phyloP scores from a whole-genome alignment of 2,329 filamentous ascomycete genomes.

The Lasiodiplodia gonubiensis region DNA sequence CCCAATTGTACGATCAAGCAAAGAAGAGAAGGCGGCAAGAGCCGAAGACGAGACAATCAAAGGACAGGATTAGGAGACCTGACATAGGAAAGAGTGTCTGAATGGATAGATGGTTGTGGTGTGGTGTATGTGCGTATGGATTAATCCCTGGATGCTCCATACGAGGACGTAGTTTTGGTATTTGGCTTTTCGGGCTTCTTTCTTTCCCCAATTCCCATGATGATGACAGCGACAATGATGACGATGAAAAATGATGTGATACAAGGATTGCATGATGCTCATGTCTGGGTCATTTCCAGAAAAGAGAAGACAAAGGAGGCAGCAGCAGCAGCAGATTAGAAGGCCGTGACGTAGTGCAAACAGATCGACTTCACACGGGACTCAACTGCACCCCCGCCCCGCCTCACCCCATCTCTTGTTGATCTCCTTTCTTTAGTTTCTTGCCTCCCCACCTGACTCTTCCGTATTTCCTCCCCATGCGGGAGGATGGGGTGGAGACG shows the following conservation, averaged over 20 bases:
- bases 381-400: slow-evolving; percentile 16
- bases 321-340: slow-evolving; percentile 25
- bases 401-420: slow-evolving; percentile 20
- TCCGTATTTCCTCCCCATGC: slow-evolving; percentile 12
- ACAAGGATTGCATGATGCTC: slow-evolving; percentile 22
- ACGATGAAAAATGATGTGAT: slow-evolving; percentile 15
- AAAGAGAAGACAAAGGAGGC: slow-evolving; percentile 13
- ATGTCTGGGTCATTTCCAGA: slow-evolving; percentile 20
- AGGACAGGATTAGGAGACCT: slow-evolving; percentile 22
- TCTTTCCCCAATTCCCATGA: slow-evolving; percentile 6
- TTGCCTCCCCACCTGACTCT: not conserved
- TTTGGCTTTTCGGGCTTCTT: slow-evolving; percentile 9
- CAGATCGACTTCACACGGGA: slow-evolving; percentile 18
- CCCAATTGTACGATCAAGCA: not conserved
- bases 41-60: slow-evolving; percentile 7
- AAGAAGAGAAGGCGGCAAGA: not conserved
- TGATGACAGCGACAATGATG: not conserved
- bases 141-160: not conserved
- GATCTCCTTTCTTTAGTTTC: not conserved
- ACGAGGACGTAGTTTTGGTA: slow-evolving; percentile 10
- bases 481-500: not conserved
- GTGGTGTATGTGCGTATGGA: not conserved
- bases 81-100: slow-evolving; percentile 21
- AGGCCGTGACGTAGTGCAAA: slow-evolving; percentile 24
- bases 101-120: slow-evolving; percentile 13